Evolutionary conservation across 371 early-diverging fungal species (phyloP), one percentile per base, ranked within the genome.

Genomic region (Vavraia culicis): DNA sequence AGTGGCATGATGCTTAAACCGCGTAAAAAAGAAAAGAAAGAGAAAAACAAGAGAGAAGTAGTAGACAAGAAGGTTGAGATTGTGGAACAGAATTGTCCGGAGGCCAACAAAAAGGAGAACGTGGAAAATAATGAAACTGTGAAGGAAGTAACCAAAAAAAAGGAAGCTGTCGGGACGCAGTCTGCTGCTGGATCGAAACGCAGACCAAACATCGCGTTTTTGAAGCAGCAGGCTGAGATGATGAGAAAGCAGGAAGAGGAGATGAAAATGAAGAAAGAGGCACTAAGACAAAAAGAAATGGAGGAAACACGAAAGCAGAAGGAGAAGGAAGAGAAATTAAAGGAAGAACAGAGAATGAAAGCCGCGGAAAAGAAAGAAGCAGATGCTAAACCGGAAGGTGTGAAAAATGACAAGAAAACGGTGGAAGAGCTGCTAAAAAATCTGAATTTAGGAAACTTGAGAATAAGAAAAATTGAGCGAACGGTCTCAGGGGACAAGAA

Each of bases 221-320:
- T 15, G 37, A 41, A 41, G 39, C 23, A 18, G 9, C 20, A 21
- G 15, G 14, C 16, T 14, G 14, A 13, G 18, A 10, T 14, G 51
- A 50, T 20, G 14, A 39, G 13, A 11, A 38, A 15, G 21, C 10
- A 33, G 27, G 35, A 1, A 27, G 15, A 16, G 19, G 21, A 11
- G 20, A 45, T 20, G 27, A 18, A 13, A 33, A 9, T 5, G 52
- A 49, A 27, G 77, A 75, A 59, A 77, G 77, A 78, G 79, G 79
- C 19, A 61, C 3, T 33, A 15, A 46, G 34, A 10, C 40, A 39
- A 60, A 61, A 13, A 21, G 31, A 1, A n/a, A 8, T 33, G 22
- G 32, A 58, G 19, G 40, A 56, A 20, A 52, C 34, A 38, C 34
- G 27, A 36, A 37, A 49, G 22, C 32, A 52, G 42, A 58, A 56